These are phyloP conservation scores for Vaccinium vitisidaea DNA, from an alignment of 148 eudicot genomes.

Conservation along the genomic window DNA sequence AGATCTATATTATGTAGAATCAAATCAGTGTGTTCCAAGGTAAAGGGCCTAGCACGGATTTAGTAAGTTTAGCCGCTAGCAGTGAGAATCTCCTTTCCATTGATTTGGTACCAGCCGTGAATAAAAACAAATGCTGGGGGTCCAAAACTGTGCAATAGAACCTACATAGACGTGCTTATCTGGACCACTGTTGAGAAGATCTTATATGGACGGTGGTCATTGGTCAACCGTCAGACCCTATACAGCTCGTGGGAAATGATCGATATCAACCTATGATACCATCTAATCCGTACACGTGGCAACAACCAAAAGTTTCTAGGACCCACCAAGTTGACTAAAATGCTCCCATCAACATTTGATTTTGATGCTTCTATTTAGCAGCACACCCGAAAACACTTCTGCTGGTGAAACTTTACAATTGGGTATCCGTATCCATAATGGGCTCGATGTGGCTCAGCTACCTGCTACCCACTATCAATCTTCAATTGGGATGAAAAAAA, in stretches of 20 bases:
- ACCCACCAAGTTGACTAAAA: neutral
- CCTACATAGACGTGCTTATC: neutral
- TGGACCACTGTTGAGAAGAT: neutral
- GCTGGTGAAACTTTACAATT: neutral
- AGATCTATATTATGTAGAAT: neutral
- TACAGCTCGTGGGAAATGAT: neutral
- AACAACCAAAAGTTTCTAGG: neutral
- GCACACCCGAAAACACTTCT: neutral
- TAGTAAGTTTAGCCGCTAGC: neutral
- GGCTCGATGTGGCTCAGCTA: neutral
- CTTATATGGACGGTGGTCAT: slow-evolving; percentile 7
- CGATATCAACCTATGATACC: neutral
- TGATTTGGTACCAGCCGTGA: slow-evolving; percentile 3
- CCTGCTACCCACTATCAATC: neutral
- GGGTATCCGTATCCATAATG: neutral
- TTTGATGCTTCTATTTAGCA: neutral
- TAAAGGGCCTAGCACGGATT: neutral
- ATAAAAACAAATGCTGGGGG: neutral
- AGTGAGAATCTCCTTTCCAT: neutral
- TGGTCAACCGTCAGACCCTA: neutral
- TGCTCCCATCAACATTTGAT: neutral
- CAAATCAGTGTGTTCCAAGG: neutral
- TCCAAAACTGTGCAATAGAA: neutral
- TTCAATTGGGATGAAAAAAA: neutral
- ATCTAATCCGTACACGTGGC: neutral